These are phyloP conservation scores for Pisolithus albus DNA, from an alignment of 768 basidiomycete genomes.

Conservation along the genomic window DNA sequence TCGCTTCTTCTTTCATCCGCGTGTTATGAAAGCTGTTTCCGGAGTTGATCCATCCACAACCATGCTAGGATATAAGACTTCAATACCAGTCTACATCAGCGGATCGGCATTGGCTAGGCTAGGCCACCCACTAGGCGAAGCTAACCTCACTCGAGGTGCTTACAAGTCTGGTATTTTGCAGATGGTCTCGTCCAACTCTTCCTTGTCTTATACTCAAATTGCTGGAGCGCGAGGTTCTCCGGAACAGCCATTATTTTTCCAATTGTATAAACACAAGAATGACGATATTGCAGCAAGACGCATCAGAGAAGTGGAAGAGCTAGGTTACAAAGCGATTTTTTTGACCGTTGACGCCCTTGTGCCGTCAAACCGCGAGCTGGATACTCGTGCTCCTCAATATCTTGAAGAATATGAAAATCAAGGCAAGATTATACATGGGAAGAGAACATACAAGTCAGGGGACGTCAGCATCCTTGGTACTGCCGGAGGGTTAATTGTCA, in stretches of 20 bases:
- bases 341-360: constrained; percentile 89
- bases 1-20: constrained; percentile 81
- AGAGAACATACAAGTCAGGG: constrained; percentile 26
- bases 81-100: constrained; percentile 77
- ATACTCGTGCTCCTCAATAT: constrained; percentile 55
- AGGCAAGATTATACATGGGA: constrained; percentile 20
- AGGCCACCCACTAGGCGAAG: constrained; percentile 86
- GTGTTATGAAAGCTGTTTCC: constrained; percentile 66
- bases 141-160: constrained; percentile 71
- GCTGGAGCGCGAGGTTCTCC: constrained; percentile 46
- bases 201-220: constrained; percentile 58
- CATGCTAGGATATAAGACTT: constrained; percentile 63
- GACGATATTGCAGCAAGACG: constrained; percentile 60
- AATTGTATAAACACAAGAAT: constrained; percentile 78
- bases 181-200: constrained; percentile 78
- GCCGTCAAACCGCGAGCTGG: constrained; percentile 72
- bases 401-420: constrained; percentile 48
- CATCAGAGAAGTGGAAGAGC: constrained; percentile 58
- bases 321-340: constrained; percentile 85
- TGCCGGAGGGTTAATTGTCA: constrained; percentile 57
- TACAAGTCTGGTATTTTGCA: constrained; percentile 67
- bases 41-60: constrained; percentile 63
- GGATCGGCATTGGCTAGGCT: constrained; percentile 80
- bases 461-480: constrained; percentile 48
- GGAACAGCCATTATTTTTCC: constrained; percentile 68